Evolutionary conservation across 139 green algal genomes (phyloP).

Genomic region (Spirogloea muscicola): DNA sequence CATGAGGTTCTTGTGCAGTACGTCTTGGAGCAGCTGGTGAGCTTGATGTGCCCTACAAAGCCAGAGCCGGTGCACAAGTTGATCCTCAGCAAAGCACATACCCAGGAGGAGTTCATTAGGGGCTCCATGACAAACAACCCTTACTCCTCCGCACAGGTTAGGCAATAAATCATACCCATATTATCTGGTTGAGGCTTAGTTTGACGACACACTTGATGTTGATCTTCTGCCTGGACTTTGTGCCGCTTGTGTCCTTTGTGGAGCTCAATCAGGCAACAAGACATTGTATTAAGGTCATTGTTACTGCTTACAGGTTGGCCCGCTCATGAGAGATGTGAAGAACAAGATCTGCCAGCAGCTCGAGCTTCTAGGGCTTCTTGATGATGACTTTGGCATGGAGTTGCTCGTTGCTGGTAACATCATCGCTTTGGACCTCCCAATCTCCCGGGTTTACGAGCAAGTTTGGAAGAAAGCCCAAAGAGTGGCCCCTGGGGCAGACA

Average conservation of each 20-base stretch:
- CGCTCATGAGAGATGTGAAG: conserved; percentile 64
- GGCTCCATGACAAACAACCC: conserved; percentile 56
- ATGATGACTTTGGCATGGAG: conserved; percentile 72
- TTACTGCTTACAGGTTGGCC: conserved; percentile 51
- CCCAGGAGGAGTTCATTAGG: conserved; percentile 69
- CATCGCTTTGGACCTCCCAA: conserved; percentile 53
- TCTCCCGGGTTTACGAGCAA: conserved; percentile 56
- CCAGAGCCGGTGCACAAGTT: conserved; percentile 47
- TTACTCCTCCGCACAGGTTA: conserved; percentile 48
- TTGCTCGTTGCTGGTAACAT: conserved; percentile 61
- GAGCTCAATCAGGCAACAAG: too few species aligned
- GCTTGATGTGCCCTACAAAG: conserved; percentile 17
- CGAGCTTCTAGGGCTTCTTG: conserved; percentile 61
- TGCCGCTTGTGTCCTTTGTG: too few species aligned
- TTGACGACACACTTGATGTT: too few species aligned
- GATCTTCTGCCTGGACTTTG: too few species aligned
- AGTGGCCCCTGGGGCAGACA: background rate
- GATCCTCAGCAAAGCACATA: conserved; percentile 59
- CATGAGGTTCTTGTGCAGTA: conserved; percentile 19
- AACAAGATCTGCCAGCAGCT: conserved; percentile 63
- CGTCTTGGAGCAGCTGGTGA: conserved; percentile 33
- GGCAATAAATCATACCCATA: background rate
- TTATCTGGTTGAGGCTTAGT: too few species aligned
- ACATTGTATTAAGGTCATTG: too few species aligned
- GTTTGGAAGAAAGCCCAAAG: conserved; percentile 43